Base-by-base conservation (phyloP, 495 filamentous ascomycete genomes). In the Neurospora discreta region DNA sequence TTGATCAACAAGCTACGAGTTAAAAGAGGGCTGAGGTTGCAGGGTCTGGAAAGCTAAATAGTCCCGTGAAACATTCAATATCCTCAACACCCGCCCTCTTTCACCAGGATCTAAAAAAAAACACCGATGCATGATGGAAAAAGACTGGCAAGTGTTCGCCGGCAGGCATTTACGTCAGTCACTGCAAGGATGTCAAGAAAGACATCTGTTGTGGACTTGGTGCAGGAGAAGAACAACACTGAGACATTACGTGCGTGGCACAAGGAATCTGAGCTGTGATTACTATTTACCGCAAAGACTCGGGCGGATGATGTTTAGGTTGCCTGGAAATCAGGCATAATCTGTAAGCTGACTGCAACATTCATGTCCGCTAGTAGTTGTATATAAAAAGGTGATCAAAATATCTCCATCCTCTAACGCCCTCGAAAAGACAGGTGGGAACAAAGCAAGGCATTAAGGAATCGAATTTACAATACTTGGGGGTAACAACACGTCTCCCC, bases 121-220 rank as follows among this genome's bases (percentile, higher is more conserved):
- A 8, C 52, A 60, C 52, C 52, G 23, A 23, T 30, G 23, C 30
- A 11, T 10, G 23, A 20, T 52, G 43, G 26, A 46, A 46, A 46
- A n/a, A 38, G 39, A 43, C 18, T 26, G 39, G 39, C 13, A 26
- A 16, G 18, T 43, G 40, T 39, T 36, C 40, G n/a, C 20, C 46
- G 70, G 72, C 68, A 72, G 68, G 71, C 43, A 71, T 44, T 72
- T 71, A 75, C 75, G 76, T 75, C 76, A 78, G 76, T 75, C 70
- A 72, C 75, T 69, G 65, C 73, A 69, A 69, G 73, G 73, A 71
- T 72, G 11, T 18, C 11, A 30, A 36, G 33, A 36, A 30, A 30
- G 26, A 65, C 52, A 65, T 33, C 15, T 65, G 52, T 33, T 60
- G 23, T 60, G 52, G 52, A 36, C 52, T 18, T 33, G 3, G 52